Base-by-base conservation (phyloP, 768 basidiomycete genomes). In the Calocera viscosa region DNA sequence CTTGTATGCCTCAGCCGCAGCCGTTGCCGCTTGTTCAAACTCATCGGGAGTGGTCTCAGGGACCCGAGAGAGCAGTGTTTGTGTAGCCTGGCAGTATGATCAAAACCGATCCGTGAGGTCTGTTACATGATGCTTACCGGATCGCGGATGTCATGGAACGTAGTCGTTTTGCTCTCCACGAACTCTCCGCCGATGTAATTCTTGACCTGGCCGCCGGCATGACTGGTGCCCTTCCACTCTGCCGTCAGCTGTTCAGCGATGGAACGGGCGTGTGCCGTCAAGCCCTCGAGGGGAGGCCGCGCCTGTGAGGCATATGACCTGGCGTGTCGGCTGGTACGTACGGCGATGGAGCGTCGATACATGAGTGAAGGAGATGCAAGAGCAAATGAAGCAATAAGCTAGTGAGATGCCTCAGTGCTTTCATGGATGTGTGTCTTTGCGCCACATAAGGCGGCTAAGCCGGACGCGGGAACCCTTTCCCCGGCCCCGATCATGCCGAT, bases 151-250 rank as follows among this genome's bases (percentile, higher is more conserved):
- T 95, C 91, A 68, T 91, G 83, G 89, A 90, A 97, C 68, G 88
- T 81, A 1, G 81, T 76, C 22, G 89, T 77, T 72, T 83, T 83
- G 78, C 90, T 93, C 72, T 94, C 89, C 10, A 88, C 81, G 72
- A 94, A 98, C 77, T 93, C 82, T 10, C 94, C 95, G 14, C 85
- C 89, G 67, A 97, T 90, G 76, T 88, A 93, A 76, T 93, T 94
- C 83, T 90, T 94, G 67, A 94, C 94, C 68, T 81, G 86, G 32
- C 84, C 88, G n/a, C 94, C 94, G 14, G 84, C 83, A 26, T 88
- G 87, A 67, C 82, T 89, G 1, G 94, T 94, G 43, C 94, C 94
- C 70, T 86, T 86, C 91, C 92, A 97, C 33, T 85, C 81, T 16
- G 82, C 75, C 19, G 88, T 88, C 22, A 93, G 78, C 66, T 81